phyloP scores from a whole-genome alignment of 345 rosid genomes.

The Noccaea caerulescens region DNA sequence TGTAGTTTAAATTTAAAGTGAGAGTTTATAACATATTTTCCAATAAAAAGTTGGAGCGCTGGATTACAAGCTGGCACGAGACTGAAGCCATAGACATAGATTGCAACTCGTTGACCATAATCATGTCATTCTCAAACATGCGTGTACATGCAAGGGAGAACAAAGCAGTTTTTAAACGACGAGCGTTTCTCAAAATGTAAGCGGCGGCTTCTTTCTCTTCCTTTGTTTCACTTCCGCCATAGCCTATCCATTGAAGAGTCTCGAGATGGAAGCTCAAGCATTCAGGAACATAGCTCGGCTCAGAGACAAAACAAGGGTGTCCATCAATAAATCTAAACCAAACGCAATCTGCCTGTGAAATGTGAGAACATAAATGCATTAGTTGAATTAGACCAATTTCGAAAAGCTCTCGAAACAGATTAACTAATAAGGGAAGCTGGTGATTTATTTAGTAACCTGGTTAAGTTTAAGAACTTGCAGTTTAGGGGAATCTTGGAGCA shows the following conservation, averaged over 20 bases:
- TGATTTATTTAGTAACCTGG: constrained; percentile 1
- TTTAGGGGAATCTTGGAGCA: constrained; percentile 10
- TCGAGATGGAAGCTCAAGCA: constrained; percentile 19
- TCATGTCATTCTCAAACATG: neutral
- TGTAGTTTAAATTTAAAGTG: constrained; percentile 1
- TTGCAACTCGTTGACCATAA: neutral
- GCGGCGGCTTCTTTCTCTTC: neutral
- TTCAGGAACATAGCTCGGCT: constrained; percentile 24
- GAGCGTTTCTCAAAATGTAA: constrained; percentile 17
- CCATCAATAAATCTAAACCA: neutral
- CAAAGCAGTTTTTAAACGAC: constrained; percentile 21
- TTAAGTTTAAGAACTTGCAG: constrained; percentile 26
- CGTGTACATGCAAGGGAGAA: neutral
- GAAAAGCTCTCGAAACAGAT: neutral
- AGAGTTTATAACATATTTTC: neutral
- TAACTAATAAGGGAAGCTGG: neutral
- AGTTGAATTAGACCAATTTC: neutral
- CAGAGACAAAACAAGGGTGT: neutral
- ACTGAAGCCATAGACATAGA: neutral
- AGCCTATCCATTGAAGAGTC: constrained; percentile 14
- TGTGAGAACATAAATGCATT: neutral
- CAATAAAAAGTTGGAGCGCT: too few relatives aligned
- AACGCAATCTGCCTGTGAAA: neutral
- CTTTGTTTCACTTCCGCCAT: constrained; percentile 6
- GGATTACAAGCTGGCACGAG: constrained; percentile 9